Percentiles rank a stretch among this genome's conserved stretches.
phyloP scores from a whole-genome alignment of 768 basidiomycete genomes.

The Cubamyces sp. region DNA sequence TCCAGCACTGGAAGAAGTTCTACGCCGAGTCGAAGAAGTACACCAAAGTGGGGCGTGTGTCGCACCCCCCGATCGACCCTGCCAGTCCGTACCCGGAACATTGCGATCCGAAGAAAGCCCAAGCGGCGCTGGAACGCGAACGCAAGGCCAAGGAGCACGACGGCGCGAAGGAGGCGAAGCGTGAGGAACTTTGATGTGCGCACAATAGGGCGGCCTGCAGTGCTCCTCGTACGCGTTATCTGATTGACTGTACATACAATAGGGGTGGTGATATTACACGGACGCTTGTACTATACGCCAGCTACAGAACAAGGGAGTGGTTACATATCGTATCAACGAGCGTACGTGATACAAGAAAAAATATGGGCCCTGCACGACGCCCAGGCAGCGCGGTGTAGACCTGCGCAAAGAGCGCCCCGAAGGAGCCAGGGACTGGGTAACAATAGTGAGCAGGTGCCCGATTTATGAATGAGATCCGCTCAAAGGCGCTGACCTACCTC shows the following conservation, averaged over 20 bases:
- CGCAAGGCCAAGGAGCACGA: constrained; percentile 28
- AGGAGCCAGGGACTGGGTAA: constrained; percentile 12
- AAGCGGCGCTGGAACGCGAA: constrained; percentile 20
- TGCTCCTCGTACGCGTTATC: constrained; percentile 15
- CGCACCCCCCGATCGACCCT: constrained; percentile 78
- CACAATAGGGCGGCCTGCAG: neutral
- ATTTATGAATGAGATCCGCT: constrained; percentile 20
- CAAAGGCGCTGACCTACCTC: constrained; percentile 26
- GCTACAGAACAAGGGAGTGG: constrained; percentile 20
- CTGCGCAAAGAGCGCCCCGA: neutral
- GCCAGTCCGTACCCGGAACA: constrained; percentile 72
- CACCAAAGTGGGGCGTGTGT: constrained; percentile 72
- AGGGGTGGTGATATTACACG: constrained; percentile 14
- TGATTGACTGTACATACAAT: constrained; percentile 18
- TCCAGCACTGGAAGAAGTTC: constrained; percentile 90
- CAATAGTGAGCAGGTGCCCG: constrained; percentile 14
- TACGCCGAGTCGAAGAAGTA: constrained; percentile 85
- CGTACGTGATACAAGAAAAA: constrained; percentile 1
- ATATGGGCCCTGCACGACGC: constrained; percentile 4
- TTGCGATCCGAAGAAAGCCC: constrained; percentile 67
- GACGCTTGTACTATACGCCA: constrained; percentile 19
- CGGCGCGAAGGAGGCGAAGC: constrained; percentile 29
- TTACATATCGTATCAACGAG: constrained; percentile 1
- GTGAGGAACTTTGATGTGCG: constrained; percentile 20
- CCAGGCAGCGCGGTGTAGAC: neutral